Evolutionary conservation across 2,329 filamentous ascomycete species (phyloP), one percentile per base, ranked within the genome.

Genomic region (Calonectria honghensis): DNA sequence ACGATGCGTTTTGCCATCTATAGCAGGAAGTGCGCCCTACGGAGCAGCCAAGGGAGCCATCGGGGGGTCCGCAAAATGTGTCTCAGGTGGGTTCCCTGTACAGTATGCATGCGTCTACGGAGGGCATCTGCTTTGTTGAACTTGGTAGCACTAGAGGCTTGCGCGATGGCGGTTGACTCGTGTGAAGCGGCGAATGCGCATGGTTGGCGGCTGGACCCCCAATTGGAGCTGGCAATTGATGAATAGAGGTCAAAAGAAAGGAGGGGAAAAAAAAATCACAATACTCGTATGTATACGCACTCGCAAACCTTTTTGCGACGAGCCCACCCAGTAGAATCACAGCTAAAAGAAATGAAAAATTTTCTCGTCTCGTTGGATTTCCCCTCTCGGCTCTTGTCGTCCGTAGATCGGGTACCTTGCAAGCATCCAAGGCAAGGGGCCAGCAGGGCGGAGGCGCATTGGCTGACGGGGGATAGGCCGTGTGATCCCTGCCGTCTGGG

Each of bases 361-460:
- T 63, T 71, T 65, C 68, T 61, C n/a, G 45, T 48, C 52, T 63
- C 51, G 18, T 32, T 24, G 35, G 29, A 20, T 52, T n/a, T 70
- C 57, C 61, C 51, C 41, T 65, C 61, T 65, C 61, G 61, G 41
- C 61, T 50, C 29, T 65, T 45, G 61, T 35, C 64, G 52, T 72
- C 54, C 52, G 63, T 68, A 72, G 68, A 72, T 72, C 68, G 72
- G 45, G 72, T 74, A 72, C 68, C 72, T 73, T 64, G 67, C 37
- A 59, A 71, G 63, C 68, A 41, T 52, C 57, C 68, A 74, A 63
- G n/a, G 54, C 63, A 74, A 68, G 72, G 72, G 68, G 64, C 45
- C 45, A 48, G 24, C 54, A 18, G 51, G 39, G 59, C 51, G 51
- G 70, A 72, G 70, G 50, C 24, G 32, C 32, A 65, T 65, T 70